Conservation (phyloP, 768 basidiomycete species). For the Pulveroboletus frians region DNA sequence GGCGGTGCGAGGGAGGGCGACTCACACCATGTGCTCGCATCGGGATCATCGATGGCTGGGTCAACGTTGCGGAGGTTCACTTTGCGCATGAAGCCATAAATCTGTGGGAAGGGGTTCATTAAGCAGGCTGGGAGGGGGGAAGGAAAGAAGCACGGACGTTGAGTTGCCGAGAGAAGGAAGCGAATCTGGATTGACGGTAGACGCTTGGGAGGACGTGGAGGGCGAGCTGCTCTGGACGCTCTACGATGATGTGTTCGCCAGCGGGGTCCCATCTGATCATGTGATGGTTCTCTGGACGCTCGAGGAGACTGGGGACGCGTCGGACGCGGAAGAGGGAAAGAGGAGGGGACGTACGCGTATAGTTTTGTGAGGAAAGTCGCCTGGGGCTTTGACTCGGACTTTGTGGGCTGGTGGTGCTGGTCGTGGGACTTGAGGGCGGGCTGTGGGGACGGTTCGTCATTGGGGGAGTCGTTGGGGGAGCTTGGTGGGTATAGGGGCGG, state of each 20-base stretch:
- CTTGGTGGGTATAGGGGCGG: constrained; percentile 31
- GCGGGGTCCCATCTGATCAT: constrained; percentile 96
- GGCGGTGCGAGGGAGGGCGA: constrained; percentile 28
- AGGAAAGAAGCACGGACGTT: constrained; percentile 61
- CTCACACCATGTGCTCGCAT: constrained; percentile 96
- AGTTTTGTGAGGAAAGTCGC: constrained; percentile 97
- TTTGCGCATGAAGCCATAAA: constrained; percentile 98
- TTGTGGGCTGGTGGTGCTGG: constrained; percentile 51
- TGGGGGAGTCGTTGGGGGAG: constrained; percentile 38
- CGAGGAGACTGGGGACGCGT: constrained; percentile 59
- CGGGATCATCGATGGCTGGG: constrained; percentile 91
- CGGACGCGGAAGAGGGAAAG: constrained; percentile 10
- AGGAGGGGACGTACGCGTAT: constrained; percentile 68
- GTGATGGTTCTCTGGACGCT: constrained; percentile 88
- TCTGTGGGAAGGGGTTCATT: constrained; percentile 45
- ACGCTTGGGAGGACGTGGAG: constrained; percentile 90
- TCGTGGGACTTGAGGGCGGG: constrained; percentile 31
- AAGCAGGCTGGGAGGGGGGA: constrained; percentile 23
- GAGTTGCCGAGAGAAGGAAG: constrained; percentile 95
- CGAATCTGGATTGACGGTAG: constrained; percentile 95
- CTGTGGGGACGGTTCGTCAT: constrained; percentile 44
- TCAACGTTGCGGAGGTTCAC: constrained; percentile 94
- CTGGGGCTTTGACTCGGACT: constrained; percentile 77
- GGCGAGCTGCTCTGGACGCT: constrained; percentile 88
- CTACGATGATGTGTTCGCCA: constrained; percentile 94